phyloP scores from a whole-genome alignment of 352 stramenopile genomes.

The Phytophthora pisi region DNA sequence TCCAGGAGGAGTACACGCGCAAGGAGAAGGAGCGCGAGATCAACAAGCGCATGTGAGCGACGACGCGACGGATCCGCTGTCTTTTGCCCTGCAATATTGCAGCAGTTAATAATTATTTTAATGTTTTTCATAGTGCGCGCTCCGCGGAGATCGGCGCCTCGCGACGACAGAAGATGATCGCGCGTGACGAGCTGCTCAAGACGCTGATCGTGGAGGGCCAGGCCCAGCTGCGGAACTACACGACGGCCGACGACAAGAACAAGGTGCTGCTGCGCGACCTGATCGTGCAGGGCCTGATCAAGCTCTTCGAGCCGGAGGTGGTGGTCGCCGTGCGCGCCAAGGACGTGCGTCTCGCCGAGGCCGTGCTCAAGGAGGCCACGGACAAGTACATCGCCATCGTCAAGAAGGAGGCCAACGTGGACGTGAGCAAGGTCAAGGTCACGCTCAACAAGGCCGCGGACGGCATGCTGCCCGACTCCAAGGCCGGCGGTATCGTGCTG shows the following conservation, averaged over 20 bases:
- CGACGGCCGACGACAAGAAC: slow-evolving; percentile 90
- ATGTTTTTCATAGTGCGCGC: slow-evolving; percentile 53
- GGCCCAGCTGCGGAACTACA: slow-evolving; percentile 50
- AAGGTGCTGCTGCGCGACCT: slow-evolving; percentile 95
- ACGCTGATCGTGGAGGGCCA: slow-evolving; percentile 78
- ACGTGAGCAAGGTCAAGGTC: slow-evolving; percentile 91
- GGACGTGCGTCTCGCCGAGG: slow-evolving; percentile 90
- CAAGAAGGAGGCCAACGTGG: slow-evolving; percentile 91
- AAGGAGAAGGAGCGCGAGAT: slow-evolving; percentile 98
- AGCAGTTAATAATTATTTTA: background rate
- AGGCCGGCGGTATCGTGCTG: slow-evolving; percentile 85
- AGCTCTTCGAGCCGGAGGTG: slow-evolving; percentile 97
- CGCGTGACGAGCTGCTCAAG: slow-evolving; percentile 90
- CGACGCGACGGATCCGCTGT: background rate
- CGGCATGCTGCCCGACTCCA: slow-evolving; percentile 83
- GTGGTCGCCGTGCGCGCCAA: slow-evolving; percentile 91
- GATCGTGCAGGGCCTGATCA: slow-evolving; percentile 98
- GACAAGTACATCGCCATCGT: slow-evolving; percentile 87
- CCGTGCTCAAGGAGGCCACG: slow-evolving; percentile 85
- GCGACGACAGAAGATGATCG: slow-evolving; percentile 97
- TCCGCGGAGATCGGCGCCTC: slow-evolving; percentile 95
- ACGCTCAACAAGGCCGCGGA: slow-evolving; percentile 87
- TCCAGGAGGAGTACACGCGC: slow-evolving; percentile 97
- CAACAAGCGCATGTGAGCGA: slow-evolving; percentile 88
- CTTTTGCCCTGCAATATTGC: background rate